phyloP scores from a whole-genome alignment of 305 asterid genomes.

The Fraxinus nigra region DNA sequence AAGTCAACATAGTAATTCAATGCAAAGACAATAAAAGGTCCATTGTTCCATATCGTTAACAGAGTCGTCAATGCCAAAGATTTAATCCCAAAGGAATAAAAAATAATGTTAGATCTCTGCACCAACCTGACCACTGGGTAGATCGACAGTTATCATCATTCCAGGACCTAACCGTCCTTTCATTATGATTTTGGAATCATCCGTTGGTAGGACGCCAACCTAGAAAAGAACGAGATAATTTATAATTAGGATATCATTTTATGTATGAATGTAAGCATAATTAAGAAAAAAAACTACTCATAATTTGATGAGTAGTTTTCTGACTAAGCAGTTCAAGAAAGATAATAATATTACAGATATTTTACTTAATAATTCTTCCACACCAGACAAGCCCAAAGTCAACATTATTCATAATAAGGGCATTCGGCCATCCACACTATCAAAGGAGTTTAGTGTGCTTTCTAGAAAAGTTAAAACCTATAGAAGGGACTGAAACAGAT shows the following conservation, averaged over 20 bases:
- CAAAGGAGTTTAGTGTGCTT: background rate
- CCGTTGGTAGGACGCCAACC: constrained; percentile 97
- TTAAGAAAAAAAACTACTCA: constrained; percentile 12
- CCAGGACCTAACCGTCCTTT: constrained; percentile 99
- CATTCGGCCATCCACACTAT: background rate
- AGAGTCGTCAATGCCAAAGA: background rate
- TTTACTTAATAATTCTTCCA: background rate
- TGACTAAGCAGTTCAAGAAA: constrained; percentile 15
- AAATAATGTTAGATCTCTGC: constrained; percentile 6
- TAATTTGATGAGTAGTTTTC: background rate
- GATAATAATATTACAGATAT: background rate
- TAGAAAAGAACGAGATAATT: constrained; percentile 33
- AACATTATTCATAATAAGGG: background rate
- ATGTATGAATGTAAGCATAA: background rate
- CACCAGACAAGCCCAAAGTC: background rate
- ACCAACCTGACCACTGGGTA: constrained; percentile 85
- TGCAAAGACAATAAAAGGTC: constrained; percentile 1
- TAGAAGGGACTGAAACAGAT: constrained; percentile 5
- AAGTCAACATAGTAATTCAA: constrained; percentile 11
- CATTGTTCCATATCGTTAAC: background rate
- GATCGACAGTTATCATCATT: constrained; percentile 97
- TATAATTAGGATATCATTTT: constrained; percentile 18
- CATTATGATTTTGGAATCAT: constrained; percentile 88
- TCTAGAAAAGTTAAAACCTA: background rate
- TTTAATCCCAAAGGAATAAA: constrained; percentile 7